Evolutionary conservation across 2,329 filamentous ascomycete genomes (phyloP), one percentile per base, ranked within the genome.

Genomic region (Paraphaeosphaeria minitans): DNA sequence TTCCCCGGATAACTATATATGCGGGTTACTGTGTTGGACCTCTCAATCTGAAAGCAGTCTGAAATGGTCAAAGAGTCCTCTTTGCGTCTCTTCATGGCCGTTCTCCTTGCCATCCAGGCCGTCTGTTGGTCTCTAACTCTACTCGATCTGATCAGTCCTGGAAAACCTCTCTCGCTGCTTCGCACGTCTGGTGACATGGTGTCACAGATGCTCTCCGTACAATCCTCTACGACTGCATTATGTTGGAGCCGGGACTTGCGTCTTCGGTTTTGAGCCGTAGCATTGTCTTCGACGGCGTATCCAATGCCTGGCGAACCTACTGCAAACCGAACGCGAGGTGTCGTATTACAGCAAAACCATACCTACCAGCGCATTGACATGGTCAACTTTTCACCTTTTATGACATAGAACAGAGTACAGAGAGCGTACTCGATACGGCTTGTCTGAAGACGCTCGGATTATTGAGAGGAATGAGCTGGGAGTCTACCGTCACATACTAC

Each of bases 51-150:
- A 12, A 35, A 31, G 22, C 10, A 19, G 22, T 22, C 37, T 59
- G 62, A 16, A 45, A 75, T 73, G 71, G 46, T 61, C 16, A 73
- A 72, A 56, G 62, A 68, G 3, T 57, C 68, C 4, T 67, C 70
- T 1, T 68, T 75, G 60, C 70, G 70, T 46, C 31, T 66, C 47
- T 68, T 65, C 64, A 68, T 76, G 55, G 60, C 63, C 39, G 58
- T 74, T 43, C 69, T 76, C 12, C 67, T 75, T 42, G 50, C 66
- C 21, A 57, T 75, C 37, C 72, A 76, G 59, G 58, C 68, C 21
- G 63, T 66, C 13, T 72, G 68, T 63, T 76, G 73, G 73, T 51
- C 64, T 41, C 57, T 75, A 1, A 71, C 69, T 1, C 61, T 76
- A 0, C 66, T 73, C 51, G 71, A 75, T 46, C 63, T 76, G 1